Base-by-base conservation (phyloP, 371 early-diverging fungal species). In the Mortierella sp. region DNA sequence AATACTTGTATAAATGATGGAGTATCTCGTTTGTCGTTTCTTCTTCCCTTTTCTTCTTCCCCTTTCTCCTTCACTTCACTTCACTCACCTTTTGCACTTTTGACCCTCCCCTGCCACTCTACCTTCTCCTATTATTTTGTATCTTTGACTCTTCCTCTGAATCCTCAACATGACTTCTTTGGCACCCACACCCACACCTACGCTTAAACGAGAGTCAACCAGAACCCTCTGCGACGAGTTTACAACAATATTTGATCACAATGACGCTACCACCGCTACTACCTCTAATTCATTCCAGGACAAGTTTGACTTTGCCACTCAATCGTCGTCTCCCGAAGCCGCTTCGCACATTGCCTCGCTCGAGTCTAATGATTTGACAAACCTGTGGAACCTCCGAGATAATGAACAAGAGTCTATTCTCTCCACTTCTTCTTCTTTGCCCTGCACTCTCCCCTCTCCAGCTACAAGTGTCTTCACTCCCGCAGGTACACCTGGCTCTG, bases 151-250 rank as follows among this genome's bases (percentile, higher is more conserved):
- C 30, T 35, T 35, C 51, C 22, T 1, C 6, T 35, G 20, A 37
- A 9, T 43, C 37, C 16, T 32, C 39, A 45, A 20, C 58, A 67
- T 58, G 59, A 54, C 59, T 18, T 20, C 43, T 16, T n/a, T n/a
- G 37, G 40, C 55, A 51, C 61, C 68, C 28, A 35, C 35, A 5
- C 71, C 69, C 39, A 47, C 45, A 40, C 62, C 68, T 3, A 22
- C 35, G 5, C 76, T 75, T 39, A 55, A 62, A 54, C 54, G 64
- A 57, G 72, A 76, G 37, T 32, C 72, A 30, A 76, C 71, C 5
- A 47, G 77, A 1, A 58, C 64, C 24, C 76, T 75, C 26, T 77
- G 72, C 58, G 69, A 77, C 58, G 37, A 77, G 62, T 77, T 67
- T 66, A 77, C 72, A 11, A 65, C 68, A 40, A 51, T 72, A 57